Conservation (phyloP, 495 filamentous ascomycete species). For the Penicillium taxi region DNA sequence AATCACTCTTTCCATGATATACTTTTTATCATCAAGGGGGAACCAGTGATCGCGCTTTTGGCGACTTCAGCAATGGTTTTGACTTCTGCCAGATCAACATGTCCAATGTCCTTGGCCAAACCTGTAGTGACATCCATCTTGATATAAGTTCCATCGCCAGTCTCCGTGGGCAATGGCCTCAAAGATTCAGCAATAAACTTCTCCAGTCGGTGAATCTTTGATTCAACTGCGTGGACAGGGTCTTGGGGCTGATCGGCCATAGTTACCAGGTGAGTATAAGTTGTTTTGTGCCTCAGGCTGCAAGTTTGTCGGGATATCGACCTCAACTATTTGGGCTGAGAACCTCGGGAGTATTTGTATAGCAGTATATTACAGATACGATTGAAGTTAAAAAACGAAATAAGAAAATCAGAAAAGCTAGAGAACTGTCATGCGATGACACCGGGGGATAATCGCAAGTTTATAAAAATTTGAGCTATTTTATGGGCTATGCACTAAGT, state of each 20-base stretch:
- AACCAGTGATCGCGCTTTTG: constrained; percentile 66
- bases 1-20: constrained; percentile 50
- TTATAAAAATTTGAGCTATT: constrained; percentile 13
- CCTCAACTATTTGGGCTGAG: no score
- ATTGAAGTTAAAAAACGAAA: constrained; percentile 1
- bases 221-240: constrained; percentile 18
- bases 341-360: no score
- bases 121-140: constrained; percentile 25
- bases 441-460: constrained; percentile 11
- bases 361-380: not conserved
- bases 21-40: constrained; percentile 77
- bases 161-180: constrained; percentile 55
- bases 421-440: constrained; percentile 5
- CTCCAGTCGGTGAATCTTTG: constrained; percentile 42
- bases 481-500: no score
- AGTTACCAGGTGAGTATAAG: no score
- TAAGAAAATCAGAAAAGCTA: no score
- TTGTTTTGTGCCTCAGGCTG: not conserved
- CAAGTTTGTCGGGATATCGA: not conserved
- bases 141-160: constrained; percentile 52
- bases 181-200: constrained; percentile 50
- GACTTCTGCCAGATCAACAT: constrained; percentile 34
- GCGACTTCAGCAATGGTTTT: constrained; percentile 39
- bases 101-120: constrained; percentile 30
- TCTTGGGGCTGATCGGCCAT: constrained; percentile 20